These are phyloP conservation scores for Trichoderma citrinoviride DNA, from an alignment of 2,329 filamentous ascomycete species.

Conservation along the genomic window DNA sequence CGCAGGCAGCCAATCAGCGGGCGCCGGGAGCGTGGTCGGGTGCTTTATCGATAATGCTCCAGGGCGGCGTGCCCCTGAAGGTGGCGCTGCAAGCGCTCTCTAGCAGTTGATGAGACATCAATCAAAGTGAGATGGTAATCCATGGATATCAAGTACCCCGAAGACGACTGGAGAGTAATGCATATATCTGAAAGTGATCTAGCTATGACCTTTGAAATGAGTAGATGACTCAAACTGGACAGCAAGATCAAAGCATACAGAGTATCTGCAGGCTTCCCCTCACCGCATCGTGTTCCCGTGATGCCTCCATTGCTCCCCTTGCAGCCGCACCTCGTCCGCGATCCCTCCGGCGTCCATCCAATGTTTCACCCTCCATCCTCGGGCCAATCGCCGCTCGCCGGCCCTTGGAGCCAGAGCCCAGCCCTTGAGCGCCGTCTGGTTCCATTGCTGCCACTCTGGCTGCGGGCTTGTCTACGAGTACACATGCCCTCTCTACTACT, in stretches of 20 bases:
- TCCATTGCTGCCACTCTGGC: background rate
- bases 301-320: background rate
- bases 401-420: background rate
- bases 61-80: background rate
- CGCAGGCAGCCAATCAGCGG: conserved; percentile 8
- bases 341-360: background rate
- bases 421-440: no score
- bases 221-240: no score
- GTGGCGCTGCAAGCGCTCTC: background rate
- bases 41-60: conserved; percentile 15
- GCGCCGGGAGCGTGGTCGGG: background rate
- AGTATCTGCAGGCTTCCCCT: no score
- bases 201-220: no score
- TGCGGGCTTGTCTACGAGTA: background rate
- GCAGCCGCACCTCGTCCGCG: background rate
- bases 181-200: no score
- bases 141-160: no score
- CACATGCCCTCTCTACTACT: no score
- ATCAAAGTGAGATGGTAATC: no score
- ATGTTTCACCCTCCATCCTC: background rate
- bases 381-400: background rate
- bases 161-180: no score
- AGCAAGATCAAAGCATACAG: no score
- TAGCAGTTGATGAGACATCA: background rate
- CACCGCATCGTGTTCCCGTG: background rate